These are phyloP conservation scores for Pseudocercospora vitis DNA, from an alignment of 2,329 filamentous ascomycete species.

Conservation along the genomic window DNA sequence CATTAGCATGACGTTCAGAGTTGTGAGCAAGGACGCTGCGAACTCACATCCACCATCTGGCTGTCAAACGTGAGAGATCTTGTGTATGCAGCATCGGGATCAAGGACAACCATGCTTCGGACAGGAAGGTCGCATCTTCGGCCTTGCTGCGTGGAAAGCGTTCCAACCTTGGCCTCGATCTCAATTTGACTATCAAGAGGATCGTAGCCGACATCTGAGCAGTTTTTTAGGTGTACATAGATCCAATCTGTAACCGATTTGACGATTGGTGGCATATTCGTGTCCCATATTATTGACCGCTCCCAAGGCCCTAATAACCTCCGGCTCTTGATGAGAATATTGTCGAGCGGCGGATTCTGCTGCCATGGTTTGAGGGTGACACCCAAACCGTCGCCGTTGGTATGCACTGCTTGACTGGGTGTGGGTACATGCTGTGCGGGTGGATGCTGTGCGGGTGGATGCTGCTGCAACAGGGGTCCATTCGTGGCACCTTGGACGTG, in stretches of 20 bases:
- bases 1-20: slow-evolving; percentile 22
- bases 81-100: slow-evolving; percentile 52
- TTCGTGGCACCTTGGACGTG: neutral
- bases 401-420: slow-evolving; percentile 1
- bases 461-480: slow-evolving; percentile 12
- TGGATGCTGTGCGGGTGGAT: slow-evolving; percentile 18
- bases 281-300: slow-evolving; percentile 32
- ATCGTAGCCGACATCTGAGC: slow-evolving; percentile 57
- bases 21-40: neutral
- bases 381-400: slow-evolving; percentile 4
- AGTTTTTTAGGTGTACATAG: slow-evolving; percentile 22
- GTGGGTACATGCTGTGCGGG: slow-evolving; percentile 17
- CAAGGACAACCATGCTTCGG: slow-evolving; percentile 68
- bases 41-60: slow-evolving; percentile 79
- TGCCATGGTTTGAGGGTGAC: slow-evolving; percentile 6
- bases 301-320: slow-evolving; percentile 35
- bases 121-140: slow-evolving; percentile 68
- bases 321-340: slow-evolving; percentile 30
- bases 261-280: slow-evolving; percentile 28
- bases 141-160: slow-evolving; percentile 69
- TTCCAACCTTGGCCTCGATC: slow-evolving; percentile 91
- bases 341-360: slow-evolving; percentile 26
- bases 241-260: slow-evolving; percentile 34
- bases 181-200: slow-evolving; percentile 73
- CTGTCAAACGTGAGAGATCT: slow-evolving; percentile 68